phyloP scores from a whole-genome alignment of 2,329 filamentous ascomycete genomes.

The Paecilomyces niveus region DNA sequence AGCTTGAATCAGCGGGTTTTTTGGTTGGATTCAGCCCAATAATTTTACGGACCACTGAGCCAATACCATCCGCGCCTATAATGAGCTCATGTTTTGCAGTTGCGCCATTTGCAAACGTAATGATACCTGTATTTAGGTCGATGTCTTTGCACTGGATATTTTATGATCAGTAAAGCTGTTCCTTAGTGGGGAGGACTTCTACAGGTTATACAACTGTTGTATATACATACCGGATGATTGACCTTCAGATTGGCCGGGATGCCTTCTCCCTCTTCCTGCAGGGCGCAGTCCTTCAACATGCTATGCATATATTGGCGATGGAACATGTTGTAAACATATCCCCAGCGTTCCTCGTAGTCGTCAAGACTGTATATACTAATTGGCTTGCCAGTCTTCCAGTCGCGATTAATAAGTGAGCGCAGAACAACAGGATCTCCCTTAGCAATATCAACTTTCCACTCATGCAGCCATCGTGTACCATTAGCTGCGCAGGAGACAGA shows the following conservation, averaged over 20 bases:
- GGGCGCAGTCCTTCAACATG: conserved; percentile 57
- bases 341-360: conserved; percentile 61
- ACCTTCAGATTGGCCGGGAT: conserved; percentile 47
- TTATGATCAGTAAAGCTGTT: no score
- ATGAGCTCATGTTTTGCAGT: conserved; percentile 52
- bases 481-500: conserved; percentile 64
- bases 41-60: conserved; percentile 55
- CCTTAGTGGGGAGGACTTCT: no score
- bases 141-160: no score
- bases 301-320: conserved; percentile 62
- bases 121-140: conserved; percentile 25
- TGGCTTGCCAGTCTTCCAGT: conserved; percentile 63
- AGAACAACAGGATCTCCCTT: conserved; percentile 61
- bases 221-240: conserved; percentile 47
- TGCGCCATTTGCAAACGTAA: conserved; percentile 49
- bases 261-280: conserved; percentile 47
- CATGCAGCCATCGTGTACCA: conserved; percentile 61
- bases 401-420: conserved; percentile 59
- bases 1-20: conserved; percentile 53
- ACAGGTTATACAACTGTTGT: no score
- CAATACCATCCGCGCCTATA: conserved; percentile 61
- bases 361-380: conserved; percentile 57
- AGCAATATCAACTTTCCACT: conserved; percentile 59
- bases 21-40: conserved; percentile 58
- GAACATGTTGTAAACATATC: conserved; percentile 62